These are phyloP conservation scores for Echria macrotheca DNA, from an alignment of 495 filamentous ascomycete species.

Conservation along the genomic window DNA sequence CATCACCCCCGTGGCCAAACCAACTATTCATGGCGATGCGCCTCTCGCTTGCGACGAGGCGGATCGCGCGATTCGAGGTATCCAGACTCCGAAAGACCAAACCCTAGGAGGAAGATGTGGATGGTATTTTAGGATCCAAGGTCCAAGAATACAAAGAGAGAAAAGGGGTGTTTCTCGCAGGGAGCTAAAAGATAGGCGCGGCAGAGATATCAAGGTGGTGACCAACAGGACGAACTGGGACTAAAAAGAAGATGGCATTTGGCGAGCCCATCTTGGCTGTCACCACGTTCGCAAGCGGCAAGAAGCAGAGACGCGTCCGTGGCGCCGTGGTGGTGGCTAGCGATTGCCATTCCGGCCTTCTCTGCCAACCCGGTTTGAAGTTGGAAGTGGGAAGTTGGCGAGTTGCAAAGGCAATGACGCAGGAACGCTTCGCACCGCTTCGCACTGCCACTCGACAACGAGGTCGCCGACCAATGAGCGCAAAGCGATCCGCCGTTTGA, in stretches of 20 bases:
- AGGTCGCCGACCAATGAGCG: too few relatives aligned
- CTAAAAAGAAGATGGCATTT: neutral
- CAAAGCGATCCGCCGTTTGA: too few relatives aligned
- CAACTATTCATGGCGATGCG: too few relatives aligned
- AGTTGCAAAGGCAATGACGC: slow-evolving; percentile 14
- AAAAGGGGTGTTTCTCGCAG: too few relatives aligned
- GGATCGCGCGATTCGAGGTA: too few relatives aligned
- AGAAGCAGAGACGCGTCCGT: too few relatives aligned
- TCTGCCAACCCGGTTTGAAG: neutral
- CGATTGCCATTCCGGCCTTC: too few relatives aligned
- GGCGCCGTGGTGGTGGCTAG: too few relatives aligned
- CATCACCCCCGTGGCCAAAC: too few relatives aligned
- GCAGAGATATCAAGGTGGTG: too few relatives aligned
- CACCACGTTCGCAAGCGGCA: neutral
- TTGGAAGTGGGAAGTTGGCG: neutral
- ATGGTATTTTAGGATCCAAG: neutral
- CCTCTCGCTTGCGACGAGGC: too few relatives aligned
- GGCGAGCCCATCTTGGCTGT: slow-evolving; percentile 1
- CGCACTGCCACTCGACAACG: slow-evolving; percentile 1
- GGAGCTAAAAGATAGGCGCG: too few relatives aligned
- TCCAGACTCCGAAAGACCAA: neutral
- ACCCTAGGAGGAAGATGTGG: neutral
- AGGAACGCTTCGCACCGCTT: slow-evolving; percentile 12
- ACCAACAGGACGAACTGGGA: neutral
- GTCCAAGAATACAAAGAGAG: neutral